Conservation (phyloP, 768 basidiomycete species). For the Rossbeevera mucosa region DNA sequence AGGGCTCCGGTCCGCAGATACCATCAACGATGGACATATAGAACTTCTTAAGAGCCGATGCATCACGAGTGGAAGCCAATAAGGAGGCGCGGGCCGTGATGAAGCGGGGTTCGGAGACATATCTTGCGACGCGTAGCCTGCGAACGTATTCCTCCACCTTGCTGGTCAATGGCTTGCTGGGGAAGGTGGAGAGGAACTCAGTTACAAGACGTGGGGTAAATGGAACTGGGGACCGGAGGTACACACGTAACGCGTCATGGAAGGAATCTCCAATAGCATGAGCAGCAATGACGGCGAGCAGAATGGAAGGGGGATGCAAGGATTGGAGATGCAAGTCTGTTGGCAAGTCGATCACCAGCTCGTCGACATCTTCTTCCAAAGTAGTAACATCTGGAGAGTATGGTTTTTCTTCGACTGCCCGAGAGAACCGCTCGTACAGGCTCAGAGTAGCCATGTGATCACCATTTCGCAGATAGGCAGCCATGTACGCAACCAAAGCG, state of each 20-base stretch:
- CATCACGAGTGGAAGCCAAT: slow-evolving; percentile 36
- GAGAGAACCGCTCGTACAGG: slow-evolving; percentile 41
- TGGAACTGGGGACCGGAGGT: slow-evolving; percentile 35
- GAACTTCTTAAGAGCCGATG: slow-evolving; percentile 37
- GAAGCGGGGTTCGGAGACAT: slow-evolving; percentile 46
- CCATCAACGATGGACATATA: slow-evolving; percentile 51
- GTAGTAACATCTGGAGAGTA: slow-evolving; percentile 12
- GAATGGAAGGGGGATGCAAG: slow-evolving; percentile 30
- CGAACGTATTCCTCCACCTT: slow-evolving; percentile 44
- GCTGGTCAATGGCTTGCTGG: slow-evolving; percentile 32
- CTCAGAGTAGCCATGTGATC: slow-evolving; percentile 41
- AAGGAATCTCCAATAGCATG: slow-evolving; percentile 59
- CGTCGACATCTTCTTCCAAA: slow-evolving; percentile 20
- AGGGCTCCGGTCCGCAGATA: slow-evolving; percentile 48
- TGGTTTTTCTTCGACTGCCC: slow-evolving; percentile 16
- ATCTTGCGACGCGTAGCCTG: slow-evolving; percentile 47
- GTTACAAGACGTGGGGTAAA: slow-evolving; percentile 34
- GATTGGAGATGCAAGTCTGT: slow-evolving; percentile 11
- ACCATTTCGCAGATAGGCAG: slow-evolving; percentile 37
- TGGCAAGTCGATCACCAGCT: slow-evolving; percentile 22
- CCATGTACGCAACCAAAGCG: slow-evolving; percentile 49
- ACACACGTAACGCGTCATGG: slow-evolving; percentile 45
- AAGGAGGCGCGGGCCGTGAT: slow-evolving; percentile 49
- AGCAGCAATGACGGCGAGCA: slow-evolving; percentile 57
- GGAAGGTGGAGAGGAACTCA: slow-evolving; percentile 38